Base-by-base conservation (phyloP, 306 rosid species). In the Quercus wislizeni region DNA sequence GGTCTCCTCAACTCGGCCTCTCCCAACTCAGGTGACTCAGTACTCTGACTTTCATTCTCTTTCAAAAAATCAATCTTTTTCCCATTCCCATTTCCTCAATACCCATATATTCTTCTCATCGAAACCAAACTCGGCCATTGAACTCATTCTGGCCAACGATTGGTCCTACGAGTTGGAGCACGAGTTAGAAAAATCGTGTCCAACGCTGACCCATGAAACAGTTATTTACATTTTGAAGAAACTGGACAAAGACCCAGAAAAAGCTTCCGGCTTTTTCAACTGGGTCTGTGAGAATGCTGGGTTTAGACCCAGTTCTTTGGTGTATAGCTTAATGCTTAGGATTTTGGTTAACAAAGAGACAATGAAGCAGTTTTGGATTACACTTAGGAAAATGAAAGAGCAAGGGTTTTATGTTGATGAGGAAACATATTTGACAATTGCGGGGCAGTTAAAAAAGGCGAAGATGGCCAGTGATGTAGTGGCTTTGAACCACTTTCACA, bases 151-250 rank as follows among this genome's bases (percentile, higher is more conserved):
- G 56, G 69, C 89, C 74, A 84, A 85, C 56, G 85, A 87, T 69
- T 95, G 99, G 98, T 95, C 98, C 23, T 75, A 87, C 25, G 89
- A 52, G 79, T 71, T 92, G 59, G 92, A 89, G 81, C 13, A 9
- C 30, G 90, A 89, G 82, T 84, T 95, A 35, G 86, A 81, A 30
- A 83, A 85, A 62, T 75, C 83, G 11, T 35, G 54, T 73, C 86
- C 87, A 0, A 52, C 80, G 1, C 71, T 90, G 80, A 78, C 93
- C 84, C 98, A 91, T 74, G 99, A 88, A 82, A 83, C 89, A 20
- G 91, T 83, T 35, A 35, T 92, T 62, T 92, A 90, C 76, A 70
- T 91, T 82, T 79, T 95, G 87, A 90, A 84, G 89, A 88, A 74
- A 70, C 87, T 93, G 79, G 89, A 85, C 9, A 87, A 80, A 71